A percentile compares a stretch with the other conserved stretches of the same genome.
Conservation (phyloP, 2,329 filamentous ascomycete species). For the Diplodia intermedia region DNA sequence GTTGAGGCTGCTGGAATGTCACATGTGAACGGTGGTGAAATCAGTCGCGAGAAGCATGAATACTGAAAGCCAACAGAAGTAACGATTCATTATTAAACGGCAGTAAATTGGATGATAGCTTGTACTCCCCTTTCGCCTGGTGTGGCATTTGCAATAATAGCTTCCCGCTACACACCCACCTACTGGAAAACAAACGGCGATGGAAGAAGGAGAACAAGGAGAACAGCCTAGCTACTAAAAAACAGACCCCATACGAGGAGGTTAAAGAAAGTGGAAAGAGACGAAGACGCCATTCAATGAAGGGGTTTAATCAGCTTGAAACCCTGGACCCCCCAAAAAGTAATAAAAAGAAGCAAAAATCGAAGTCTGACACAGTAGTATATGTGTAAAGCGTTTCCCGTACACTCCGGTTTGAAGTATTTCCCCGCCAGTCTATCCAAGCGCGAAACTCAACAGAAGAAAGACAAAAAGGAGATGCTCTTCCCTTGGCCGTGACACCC, state of each 20-base stretch:
- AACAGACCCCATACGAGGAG: background rate
- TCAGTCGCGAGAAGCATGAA: background rate
- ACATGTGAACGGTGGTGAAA: background rate
- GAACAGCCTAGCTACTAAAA: background rate
- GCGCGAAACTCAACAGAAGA: background rate
- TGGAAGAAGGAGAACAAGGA: background rate
- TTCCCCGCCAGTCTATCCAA: constrained; percentile 23
- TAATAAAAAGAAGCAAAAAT: background rate
- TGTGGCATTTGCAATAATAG: background rate
- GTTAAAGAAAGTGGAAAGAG: background rate
- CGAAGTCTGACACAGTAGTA: background rate
- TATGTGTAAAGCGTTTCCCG: constrained; percentile 6
- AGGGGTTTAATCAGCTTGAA: too few species aligned
- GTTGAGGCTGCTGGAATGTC: background rate
- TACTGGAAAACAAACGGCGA: background rate
- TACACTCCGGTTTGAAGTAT: constrained; percentile 16
- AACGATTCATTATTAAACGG: background rate
- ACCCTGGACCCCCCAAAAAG: too few species aligned
- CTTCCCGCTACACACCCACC: background rate
- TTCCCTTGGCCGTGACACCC: constrained; percentile 10
- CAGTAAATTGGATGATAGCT: background rate
- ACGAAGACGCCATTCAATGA: background rate
- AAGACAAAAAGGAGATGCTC: background rate
- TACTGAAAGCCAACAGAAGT: background rate
- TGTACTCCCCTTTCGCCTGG: background rate